Conservation (phyloP, 192 early-diverging fungal species). For the Backusella psychrophila region DNA sequence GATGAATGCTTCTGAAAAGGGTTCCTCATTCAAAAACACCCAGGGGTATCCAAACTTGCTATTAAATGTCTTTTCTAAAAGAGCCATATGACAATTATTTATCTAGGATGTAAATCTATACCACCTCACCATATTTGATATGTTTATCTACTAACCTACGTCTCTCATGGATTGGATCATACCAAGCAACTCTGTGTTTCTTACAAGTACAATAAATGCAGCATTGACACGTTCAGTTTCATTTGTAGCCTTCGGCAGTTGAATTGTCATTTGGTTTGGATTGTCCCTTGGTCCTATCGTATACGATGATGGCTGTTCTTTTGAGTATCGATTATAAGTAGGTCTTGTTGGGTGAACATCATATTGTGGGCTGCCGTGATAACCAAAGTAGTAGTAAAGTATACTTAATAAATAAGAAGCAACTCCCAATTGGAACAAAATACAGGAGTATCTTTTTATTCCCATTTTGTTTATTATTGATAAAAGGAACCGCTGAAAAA, state of each 20-base stretch:
- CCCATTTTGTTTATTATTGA: background rate
- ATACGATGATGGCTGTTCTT: constrained; percentile 2
- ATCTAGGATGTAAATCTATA: background rate
- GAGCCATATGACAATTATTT: background rate
- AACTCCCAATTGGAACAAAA: background rate
- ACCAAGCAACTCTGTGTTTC: constrained; percentile 65
- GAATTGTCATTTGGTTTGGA: constrained; percentile 9
- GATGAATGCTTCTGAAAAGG: constrained; percentile 73
- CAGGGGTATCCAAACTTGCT: constrained; percentile 76
- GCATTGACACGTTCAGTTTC: constrained; percentile 15
- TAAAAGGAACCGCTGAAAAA: background rate
- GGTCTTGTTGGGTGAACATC: background rate
- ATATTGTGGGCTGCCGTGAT: background rate
- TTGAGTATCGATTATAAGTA: background rate
- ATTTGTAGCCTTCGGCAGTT: constrained; percentile 12
- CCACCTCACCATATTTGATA: background rate
- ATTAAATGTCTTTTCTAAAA: constrained; percentile 69
- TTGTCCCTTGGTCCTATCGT: constrained; percentile 9
- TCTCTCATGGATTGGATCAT: constrained; percentile 59
- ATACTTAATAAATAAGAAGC: background rate
- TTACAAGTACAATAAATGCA: constrained; percentile 53
- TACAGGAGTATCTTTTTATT: background rate
- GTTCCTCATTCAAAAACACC: constrained; percentile 78
- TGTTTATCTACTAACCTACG: constrained; percentile 42
- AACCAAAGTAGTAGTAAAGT: background rate